Base-by-base conservation (phyloP, 441 rosid species). In the Metrosideros polymorpha region DNA sequence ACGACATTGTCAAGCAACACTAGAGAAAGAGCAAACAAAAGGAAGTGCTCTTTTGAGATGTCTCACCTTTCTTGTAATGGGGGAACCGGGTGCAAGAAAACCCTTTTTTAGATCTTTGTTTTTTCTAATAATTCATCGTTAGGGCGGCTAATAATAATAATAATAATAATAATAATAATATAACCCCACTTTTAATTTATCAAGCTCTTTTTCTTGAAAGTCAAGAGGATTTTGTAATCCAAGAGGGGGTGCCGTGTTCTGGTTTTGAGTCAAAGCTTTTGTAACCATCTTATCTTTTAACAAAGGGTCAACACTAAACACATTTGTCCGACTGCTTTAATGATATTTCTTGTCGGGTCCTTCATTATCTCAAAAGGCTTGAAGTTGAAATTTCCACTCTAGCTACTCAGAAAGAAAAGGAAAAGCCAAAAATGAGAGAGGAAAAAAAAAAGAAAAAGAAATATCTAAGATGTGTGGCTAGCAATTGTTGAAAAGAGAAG, bases 121-220 rank as follows among this genome's bases (percentile, higher is more conserved):
- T 8, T 47, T 86, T 85, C 83, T 75, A 82, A 82, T 87, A 86
- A 86, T 87, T 89, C 88, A 92, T 83, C 89, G 91, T 30, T 54
- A 85, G 93, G 93, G 88, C 93, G 92, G 93, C 93, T 89, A 5
- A 66, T 32, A 18, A 63, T 15, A 29, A 1, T 24, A 71, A 1
- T 10, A 39, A 71, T 35, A 71, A 71, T 61, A 30, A 9, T 10
- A 50, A 57, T 0, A 57, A 6, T 32, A 29, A 59, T n/a, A n/a
- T n/a, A n/a, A n/a, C n/a, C 24, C n/a, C 47, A 1, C 79, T 24
- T 22, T 22, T 39, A 35, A 39, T 39, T 39, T 3, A 19, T 71
- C n/a, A 39, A 39, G 15, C 7, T 10, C n/a, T 39, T 66, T 71
- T 66, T 39, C 79, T 71, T 3, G 9, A 22, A 71, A 71, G 79